phyloP scores from a whole-genome alignment of 2,329 filamentous ascomycete genomes.

The Juglanconis sp. region DNA sequence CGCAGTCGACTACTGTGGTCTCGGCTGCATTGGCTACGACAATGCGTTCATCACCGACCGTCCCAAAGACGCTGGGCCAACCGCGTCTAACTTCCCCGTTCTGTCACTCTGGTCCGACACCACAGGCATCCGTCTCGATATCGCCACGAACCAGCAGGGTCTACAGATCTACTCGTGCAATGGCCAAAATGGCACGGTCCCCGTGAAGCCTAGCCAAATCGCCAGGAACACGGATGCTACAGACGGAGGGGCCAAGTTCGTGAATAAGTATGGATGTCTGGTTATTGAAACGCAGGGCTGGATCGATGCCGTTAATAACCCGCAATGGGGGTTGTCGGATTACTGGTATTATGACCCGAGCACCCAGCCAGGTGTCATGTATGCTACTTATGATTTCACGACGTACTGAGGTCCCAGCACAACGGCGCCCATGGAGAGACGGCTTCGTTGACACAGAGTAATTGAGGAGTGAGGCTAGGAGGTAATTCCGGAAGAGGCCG shows the following conservation, averaged over 20 bases:
- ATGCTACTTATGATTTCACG: conserved; percentile 10
- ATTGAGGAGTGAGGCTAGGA: too few relatives aligned
- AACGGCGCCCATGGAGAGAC: too few relatives aligned
- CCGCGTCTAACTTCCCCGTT: conserved; percentile 12
- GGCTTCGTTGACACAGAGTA: too few relatives aligned
- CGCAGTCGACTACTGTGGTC: conserved; percentile 2
- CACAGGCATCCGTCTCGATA: conserved; percentile 11
- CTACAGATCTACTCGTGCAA: conserved; percentile 14
- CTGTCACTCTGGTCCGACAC: conserved; percentile 8
- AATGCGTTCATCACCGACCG: conserved; percentile 13
- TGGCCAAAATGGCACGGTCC: conserved; percentile 13
- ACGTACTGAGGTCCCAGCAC: background rate
- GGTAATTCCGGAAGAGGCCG: too few relatives aligned
- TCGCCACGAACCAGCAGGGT: conserved; percentile 11
- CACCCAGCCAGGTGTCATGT: conserved; percentile 8
- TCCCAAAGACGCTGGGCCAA: background rate
- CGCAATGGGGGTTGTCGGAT: conserved; percentile 8
- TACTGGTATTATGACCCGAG: conserved; percentile 8
- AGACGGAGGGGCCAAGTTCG: conserved; percentile 7
- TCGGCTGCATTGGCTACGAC: conserved; percentile 10
- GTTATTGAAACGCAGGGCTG: conserved; percentile 13
- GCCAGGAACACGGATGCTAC: background rate
- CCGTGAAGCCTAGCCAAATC: conserved; percentile 12
- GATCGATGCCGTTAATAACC: conserved; percentile 13
- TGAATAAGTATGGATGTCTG: conserved; percentile 12